These are phyloP conservation scores for Chytriomyces hyalinus DNA, from an alignment of 192 early-diverging fungal genomes.

Conservation along the genomic window DNA sequence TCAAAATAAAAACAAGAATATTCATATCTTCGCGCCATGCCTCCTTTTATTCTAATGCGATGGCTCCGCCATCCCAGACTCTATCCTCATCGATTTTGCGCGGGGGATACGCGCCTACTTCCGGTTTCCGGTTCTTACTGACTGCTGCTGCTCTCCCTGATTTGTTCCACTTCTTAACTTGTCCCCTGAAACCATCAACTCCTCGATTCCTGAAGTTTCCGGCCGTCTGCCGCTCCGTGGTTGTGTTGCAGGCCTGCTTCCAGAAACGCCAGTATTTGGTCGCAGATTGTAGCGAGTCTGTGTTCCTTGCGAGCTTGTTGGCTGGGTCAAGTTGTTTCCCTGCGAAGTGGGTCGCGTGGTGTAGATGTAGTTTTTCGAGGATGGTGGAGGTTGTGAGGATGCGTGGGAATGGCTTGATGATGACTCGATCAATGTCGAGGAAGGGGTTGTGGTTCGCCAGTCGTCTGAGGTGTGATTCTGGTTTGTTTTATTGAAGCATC, in stretches of 20 bases:
- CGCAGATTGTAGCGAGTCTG: slow-evolving; percentile 26
- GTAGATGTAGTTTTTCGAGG: neutral
- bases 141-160: no score
- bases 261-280: neutral
- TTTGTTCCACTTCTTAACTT: slow-evolving; percentile 2
- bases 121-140: no score
- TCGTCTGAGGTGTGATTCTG: neutral
- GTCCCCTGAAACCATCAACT: slow-evolving; percentile 21
- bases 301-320: slow-evolving; percentile 6
- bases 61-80: no score
- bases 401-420: neutral
- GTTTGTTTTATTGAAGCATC: neutral
- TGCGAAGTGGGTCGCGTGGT: neutral
- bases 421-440: neutral
- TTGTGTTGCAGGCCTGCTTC: neutral
- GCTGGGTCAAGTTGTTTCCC: neutral
- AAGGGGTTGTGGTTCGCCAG: neutral
- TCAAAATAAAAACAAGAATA: no score
- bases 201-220: neutral
- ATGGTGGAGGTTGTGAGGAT: neutral
- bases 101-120: no score
- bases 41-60: no score
- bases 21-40: no score
- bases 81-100: no score
- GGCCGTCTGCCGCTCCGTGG: slow-evolving; percentile 2